phyloP scores from a whole-genome alignment of 1,139 yeast genomes.

The Yamadazyma triangularis region DNA sequence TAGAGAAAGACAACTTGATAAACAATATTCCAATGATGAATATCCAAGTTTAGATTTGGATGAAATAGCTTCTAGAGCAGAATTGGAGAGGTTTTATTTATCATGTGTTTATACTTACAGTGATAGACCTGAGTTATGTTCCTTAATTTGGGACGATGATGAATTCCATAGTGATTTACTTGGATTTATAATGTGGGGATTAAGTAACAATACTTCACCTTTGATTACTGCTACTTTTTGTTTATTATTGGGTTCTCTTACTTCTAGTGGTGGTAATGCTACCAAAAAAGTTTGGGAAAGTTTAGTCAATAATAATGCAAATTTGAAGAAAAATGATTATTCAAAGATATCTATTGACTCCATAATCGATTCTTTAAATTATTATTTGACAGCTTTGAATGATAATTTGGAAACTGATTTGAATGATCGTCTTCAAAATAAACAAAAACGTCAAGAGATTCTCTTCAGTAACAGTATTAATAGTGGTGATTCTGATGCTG shows the following conservation, averaged over 20 bases:
- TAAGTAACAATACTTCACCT: slow-evolving; percentile 73
- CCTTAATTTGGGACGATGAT: slow-evolving; percentile 69
- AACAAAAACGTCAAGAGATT: slow-evolving; percentile 36
- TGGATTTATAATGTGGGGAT: slow-evolving; percentile 87
- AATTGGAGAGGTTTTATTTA: slow-evolving; percentile 81
- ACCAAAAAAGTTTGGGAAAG: slow-evolving; percentile 36
- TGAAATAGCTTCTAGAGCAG: slow-evolving; percentile 67
- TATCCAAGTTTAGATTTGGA: slow-evolving; percentile 35
- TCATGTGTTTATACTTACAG: slow-evolving; percentile 69
- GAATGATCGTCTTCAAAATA: slow-evolving; percentile 24
- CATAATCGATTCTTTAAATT: slow-evolving; percentile 52
- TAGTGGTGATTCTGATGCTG: slow-evolving; percentile 15
- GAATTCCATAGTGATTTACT: slow-evolving; percentile 38
- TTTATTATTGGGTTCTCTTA: slow-evolving; percentile 69
- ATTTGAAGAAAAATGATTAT: slow-evolving; percentile 34
- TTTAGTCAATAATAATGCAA: slow-evolving; percentile 25
- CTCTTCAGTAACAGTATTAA: slow-evolving; percentile 21
- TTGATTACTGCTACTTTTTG: slow-evolving; percentile 81
- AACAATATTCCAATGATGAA: slow-evolving; percentile 4
- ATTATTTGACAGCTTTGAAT: slow-evolving; percentile 50
- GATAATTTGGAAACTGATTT: slow-evolving; percentile 38
- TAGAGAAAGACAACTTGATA: not conserved
- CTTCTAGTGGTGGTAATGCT: slow-evolving; percentile 53
- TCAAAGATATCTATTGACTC: slow-evolving; percentile 55
- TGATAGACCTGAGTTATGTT: slow-evolving; percentile 54